Evolutionary conservation across 2,329 filamentous ascomycete genomes (phyloP).

Genomic region (Alternaria solani): DNA sequence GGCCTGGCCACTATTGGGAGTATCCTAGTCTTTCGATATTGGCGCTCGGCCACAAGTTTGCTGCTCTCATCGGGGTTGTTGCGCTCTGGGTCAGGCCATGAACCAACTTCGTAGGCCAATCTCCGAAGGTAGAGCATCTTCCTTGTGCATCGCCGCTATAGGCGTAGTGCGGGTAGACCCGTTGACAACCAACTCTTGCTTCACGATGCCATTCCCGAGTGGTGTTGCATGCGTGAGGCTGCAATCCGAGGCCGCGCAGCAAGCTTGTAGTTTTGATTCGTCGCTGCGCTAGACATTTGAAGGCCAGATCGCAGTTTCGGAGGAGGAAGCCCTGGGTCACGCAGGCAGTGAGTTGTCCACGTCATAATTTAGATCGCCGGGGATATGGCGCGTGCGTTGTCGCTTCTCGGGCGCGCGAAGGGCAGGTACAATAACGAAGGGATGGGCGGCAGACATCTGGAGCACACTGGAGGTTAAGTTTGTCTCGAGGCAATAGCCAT

Average conservation of each 20-base stretch:
- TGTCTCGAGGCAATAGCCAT: not conserved
- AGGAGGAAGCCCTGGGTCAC: not conserved
- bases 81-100: not conserved
- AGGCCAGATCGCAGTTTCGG: not conserved
- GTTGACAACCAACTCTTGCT: not conserved
- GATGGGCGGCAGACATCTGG: not conserved
- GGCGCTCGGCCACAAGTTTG: not conserved
- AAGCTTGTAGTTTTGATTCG: not conserved
- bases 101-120: not conserved
- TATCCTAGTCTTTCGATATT: not conserved
- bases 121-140: not conserved
- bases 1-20: not conserved
- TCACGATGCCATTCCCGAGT: not conserved
- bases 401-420: not conserved
- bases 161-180: not conserved
- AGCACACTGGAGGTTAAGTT: not conserved
- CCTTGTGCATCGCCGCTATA: not conserved
- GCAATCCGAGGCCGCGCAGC: not conserved
- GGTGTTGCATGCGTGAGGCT: not conserved
- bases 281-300: not conserved
- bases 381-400: not conserved
- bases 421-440: not conserved
- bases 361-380: not conserved
- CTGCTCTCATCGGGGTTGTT: not conserved
- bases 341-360: not conserved